These are phyloP conservation scores for Penicillium sp. DNA, from an alignment of 2,329 filamentous ascomycete genomes.

Conservation along the genomic window DNA sequence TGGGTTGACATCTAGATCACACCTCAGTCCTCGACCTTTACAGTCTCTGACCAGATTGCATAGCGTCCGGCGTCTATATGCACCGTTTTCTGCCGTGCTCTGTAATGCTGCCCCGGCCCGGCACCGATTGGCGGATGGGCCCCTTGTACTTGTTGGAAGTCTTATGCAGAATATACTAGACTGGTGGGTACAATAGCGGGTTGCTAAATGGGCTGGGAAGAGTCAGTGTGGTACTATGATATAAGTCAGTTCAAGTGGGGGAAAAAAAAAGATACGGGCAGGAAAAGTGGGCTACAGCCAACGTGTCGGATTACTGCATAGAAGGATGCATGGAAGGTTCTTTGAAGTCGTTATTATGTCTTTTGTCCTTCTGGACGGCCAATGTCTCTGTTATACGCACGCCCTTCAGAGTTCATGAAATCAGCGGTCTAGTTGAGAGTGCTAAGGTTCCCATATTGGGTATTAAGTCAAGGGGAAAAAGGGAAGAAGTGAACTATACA, in stretches of 20 bases:
- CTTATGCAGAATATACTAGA: constrained; percentile 4
- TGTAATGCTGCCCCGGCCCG: not conserved
- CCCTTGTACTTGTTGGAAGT: constrained; percentile 6
- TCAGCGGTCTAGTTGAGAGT: constrained; percentile 12
- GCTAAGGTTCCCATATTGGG: not conserved
- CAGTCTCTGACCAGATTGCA: constrained; percentile 3
- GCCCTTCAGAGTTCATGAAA: constrained; percentile 8
- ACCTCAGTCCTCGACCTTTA: constrained; percentile 4
- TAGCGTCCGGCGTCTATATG: constrained; percentile 4
- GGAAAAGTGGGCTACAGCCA: constrained; percentile 11
- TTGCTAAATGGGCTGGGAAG: constrained; percentile 15
- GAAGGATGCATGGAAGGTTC: constrained; percentile 37
- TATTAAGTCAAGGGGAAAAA: not conserved
- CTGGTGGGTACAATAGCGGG: constrained; percentile 8
- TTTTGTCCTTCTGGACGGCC: not conserved
- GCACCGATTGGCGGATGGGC: constrained; percentile 2
- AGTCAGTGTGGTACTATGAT: constrained; percentile 7
- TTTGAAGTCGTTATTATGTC: constrained; percentile 13
- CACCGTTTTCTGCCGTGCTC: constrained; percentile 14
- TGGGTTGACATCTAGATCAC: not conserved
- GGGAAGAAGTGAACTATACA: not conserved
- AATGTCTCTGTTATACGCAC: constrained; percentile 4
- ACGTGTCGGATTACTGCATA: constrained; percentile 29
- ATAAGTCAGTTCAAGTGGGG: not conserved
- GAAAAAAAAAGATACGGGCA: constrained; percentile 3